A percentile compares a stretch with the other conserved stretches of the same genome.
Conservation (phyloP, 768 basidiomycete species). For the Boletus edulis region DNA sequence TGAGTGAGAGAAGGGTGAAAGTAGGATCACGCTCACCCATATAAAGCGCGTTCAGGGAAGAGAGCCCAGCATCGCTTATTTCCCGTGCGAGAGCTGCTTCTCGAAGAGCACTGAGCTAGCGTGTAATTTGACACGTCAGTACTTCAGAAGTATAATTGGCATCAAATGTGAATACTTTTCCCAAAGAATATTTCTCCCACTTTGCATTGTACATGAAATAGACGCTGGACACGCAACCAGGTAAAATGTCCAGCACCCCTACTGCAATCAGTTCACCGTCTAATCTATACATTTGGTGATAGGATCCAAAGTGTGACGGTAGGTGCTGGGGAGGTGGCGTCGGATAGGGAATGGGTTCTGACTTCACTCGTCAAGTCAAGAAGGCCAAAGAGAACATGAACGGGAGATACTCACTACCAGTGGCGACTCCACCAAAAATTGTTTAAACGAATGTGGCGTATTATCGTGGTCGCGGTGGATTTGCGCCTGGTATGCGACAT, state of each 20-base stretch:
- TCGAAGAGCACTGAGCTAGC: constrained; percentile 78
- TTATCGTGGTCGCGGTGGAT: constrained; percentile 72
- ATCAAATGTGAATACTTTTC: constrained; percentile 52
- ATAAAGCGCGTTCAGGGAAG: constrained; percentile 67
- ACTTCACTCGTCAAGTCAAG: constrained; percentile 35
- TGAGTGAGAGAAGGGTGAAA: background rate
- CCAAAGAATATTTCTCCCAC: constrained; percentile 70
- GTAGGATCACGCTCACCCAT: constrained; percentile 62
- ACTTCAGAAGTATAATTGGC: background rate
- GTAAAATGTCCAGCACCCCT: constrained; percentile 88
- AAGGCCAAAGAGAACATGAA: background rate
- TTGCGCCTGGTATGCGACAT: constrained; percentile 68
- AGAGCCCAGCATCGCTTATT: constrained; percentile 66
- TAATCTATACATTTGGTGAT: constrained; percentile 85
- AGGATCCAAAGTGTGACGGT: constrained; percentile 83
- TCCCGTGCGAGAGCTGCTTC: constrained; percentile 77
- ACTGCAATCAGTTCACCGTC: constrained; percentile 83
- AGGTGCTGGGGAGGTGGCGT: constrained; percentile 50
- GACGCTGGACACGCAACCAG: constrained; percentile 75
- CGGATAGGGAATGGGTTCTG: constrained; percentile 58
- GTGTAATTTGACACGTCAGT: background rate
- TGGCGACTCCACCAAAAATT: constrained; percentile 81
- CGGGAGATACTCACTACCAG: constrained; percentile 50
- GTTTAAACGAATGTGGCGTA: constrained; percentile 50
- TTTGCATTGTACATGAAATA: constrained; percentile 87